phyloP scores from a whole-genome alignment of 1,139 yeast species.

The Kodamaea alishanica region DNA sequence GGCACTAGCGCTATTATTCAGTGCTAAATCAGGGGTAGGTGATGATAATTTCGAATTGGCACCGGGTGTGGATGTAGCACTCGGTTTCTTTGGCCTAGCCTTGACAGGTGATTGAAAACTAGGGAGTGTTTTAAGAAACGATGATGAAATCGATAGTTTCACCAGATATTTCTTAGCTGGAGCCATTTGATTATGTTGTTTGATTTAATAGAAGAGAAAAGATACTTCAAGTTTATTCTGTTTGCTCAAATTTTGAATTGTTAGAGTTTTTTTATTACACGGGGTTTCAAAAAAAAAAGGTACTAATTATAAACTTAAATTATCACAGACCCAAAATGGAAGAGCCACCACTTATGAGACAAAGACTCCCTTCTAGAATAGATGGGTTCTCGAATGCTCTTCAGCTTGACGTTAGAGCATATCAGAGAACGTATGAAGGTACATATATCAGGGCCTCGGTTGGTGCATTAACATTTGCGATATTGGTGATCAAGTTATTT shows the following conservation, averaged over 20 bases:
- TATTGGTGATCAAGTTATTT: slow-evolving; percentile 49
- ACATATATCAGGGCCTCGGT: slow-evolving; percentile 56
- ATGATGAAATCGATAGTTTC: slow-evolving; percentile 29
- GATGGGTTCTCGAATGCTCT: slow-evolving; percentile 34
- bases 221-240: too few relatives aligned
- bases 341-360: slow-evolving; percentile 9
- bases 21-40: slow-evolving; percentile 21
- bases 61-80: slow-evolving; percentile 12
- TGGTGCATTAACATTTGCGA: slow-evolving; percentile 43
- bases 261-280: background rate
- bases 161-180: slow-evolving; percentile 34
- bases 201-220: too few relatives aligned
- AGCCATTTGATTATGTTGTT: slow-evolving; percentile 18
- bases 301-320: too few relatives aligned
- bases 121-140: slow-evolving; percentile 34
- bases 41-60: slow-evolving; percentile 20
- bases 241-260: background rate
- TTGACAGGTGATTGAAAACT: slow-evolving; percentile 30
- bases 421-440: slow-evolving; percentile 60
- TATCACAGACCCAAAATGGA: background rate
- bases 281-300: too few relatives aligned
- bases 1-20: slow-evolving; percentile 15
- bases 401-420: slow-evolving; percentile 54
- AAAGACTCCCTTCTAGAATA: slow-evolving; percentile 33
- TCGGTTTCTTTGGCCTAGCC: slow-evolving; percentile 22